Conservation (phyloP, 2,329 filamentous ascomycete species). For the Trichoderma guizhouense region DNA sequence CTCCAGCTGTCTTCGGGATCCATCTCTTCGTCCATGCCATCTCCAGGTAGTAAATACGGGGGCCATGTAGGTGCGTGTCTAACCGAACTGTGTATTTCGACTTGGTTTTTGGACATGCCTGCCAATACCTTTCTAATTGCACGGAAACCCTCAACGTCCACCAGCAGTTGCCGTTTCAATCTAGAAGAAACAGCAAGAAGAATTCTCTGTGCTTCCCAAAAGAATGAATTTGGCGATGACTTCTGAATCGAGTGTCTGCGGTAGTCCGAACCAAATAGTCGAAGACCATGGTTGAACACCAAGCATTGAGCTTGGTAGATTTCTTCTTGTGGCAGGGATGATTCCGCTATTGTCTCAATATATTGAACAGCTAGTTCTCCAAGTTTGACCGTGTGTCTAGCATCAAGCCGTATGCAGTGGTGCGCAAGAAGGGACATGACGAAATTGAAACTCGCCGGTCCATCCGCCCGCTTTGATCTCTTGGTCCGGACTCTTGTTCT, state of each 20-base stretch:
- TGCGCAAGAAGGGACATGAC: constrained; percentile 28
- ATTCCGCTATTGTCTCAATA: constrained; percentile 25
- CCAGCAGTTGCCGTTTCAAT: constrained; percentile 47
- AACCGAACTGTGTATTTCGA: constrained; percentile 46
- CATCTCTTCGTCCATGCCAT: constrained; percentile 57
- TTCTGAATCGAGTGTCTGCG: constrained; percentile 26
- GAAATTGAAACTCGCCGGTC: constrained; percentile 25
- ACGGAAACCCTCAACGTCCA: constrained; percentile 50
- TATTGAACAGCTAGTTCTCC: constrained; percentile 28
- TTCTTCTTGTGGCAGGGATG: constrained; percentile 19
- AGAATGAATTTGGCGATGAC: constrained; percentile 31
- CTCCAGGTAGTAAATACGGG: constrained; percentile 54
- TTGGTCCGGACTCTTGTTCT: not conserved
- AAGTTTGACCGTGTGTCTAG: constrained; percentile 32
- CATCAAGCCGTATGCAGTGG: constrained; percentile 34
- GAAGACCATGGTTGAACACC: constrained; percentile 32
- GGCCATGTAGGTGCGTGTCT: constrained; percentile 56
- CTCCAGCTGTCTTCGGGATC: constrained; percentile 52
- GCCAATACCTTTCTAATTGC: constrained; percentile 53
- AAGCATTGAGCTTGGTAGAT: constrained; percentile 30
- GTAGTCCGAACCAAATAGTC: constrained; percentile 27
- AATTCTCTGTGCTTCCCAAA: constrained; percentile 56
- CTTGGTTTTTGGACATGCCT: constrained; percentile 49
- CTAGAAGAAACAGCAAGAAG: constrained; percentile 51
- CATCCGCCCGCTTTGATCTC: constrained; percentile 11